A percentile compares a stretch with the other conserved stretches of the same genome.
Evolutionary conservation across 169 alveolate species (phyloP).

Genomic region (Plasmodium relictum): DNA sequence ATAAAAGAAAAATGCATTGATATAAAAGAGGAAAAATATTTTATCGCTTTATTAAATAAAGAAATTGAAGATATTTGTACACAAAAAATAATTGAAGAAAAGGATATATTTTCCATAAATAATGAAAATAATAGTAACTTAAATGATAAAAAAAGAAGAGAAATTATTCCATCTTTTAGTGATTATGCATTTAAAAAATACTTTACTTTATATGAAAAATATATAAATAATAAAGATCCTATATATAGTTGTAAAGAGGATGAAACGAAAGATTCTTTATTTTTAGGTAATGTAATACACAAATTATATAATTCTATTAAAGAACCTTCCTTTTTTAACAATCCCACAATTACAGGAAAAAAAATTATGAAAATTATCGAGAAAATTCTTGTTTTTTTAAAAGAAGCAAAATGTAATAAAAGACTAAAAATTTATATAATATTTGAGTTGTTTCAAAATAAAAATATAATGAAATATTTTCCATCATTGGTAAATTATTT

Average conservation of each 20-base stretch:
- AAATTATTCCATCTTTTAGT: not conserved
- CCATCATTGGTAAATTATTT: slow-evolving; percentile 19
- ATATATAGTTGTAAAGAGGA: not conserved
- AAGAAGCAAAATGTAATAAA: slow-evolving; percentile 36
- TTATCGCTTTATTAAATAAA: slow-evolving; percentile 9
- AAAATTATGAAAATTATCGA: slow-evolving; percentile 25
- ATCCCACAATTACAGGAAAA: not conserved
- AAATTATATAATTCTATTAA: slow-evolving; percentile 23
- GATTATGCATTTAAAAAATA: not conserved
- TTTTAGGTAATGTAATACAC: not conserved
- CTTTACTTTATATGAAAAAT: slow-evolving; percentile 1
- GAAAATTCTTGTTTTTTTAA: slow-evolving; percentile 22
- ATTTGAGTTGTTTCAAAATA: slow-evolving; percentile 50
- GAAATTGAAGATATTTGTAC: not conserved
- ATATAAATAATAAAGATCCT: not conserved
- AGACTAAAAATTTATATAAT: slow-evolving; percentile 31
- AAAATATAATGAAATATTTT: slow-evolving; percentile 35
- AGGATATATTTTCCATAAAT: not conserved
- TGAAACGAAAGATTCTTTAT: not conserved
- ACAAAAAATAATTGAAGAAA: not conserved
- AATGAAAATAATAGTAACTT: not conserved
- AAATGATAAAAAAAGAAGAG: not conserved
- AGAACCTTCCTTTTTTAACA: slow-evolving; percentile 13
- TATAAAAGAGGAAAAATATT: slow-evolving; percentile 2
- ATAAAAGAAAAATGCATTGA: not conserved